These are phyloP conservation scores for Penicillium hordei DNA, from an alignment of 2,329 filamentous ascomycete genomes.

Conservation along the genomic window DNA sequence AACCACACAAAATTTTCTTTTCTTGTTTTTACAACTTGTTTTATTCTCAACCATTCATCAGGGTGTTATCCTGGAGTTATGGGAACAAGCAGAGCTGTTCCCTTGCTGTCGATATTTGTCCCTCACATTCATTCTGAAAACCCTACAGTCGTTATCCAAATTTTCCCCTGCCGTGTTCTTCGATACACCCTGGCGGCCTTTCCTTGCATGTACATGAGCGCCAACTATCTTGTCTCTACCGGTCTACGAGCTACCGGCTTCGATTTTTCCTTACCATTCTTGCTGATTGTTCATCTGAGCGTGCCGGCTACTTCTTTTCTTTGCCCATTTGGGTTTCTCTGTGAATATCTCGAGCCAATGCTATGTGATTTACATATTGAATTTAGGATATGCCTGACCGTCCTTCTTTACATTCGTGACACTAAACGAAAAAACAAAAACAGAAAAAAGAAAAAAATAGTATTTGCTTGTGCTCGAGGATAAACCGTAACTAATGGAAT, in stretches of 20 bases:
- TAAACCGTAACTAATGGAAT: neutral
- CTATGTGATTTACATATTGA: constrained; percentile 1
- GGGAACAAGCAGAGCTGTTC: constrained; percentile 2
- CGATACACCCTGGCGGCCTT: constrained; percentile 7
- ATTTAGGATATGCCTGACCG: neutral
- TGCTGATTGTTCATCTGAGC: constrained; percentile 10
- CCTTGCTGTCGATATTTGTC: neutral
- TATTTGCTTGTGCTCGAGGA: neutral
- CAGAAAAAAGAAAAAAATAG: too few species aligned
- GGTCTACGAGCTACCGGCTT: constrained; percentile 1
- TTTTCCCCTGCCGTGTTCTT: neutral
- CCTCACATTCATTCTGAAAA: neutral
- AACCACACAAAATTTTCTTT: constrained; percentile 2
- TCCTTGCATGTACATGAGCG: constrained; percentile 25
- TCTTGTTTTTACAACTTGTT: neutral
- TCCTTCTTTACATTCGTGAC: neutral
- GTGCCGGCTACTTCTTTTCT: neutral
- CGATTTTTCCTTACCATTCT: constrained; percentile 10
- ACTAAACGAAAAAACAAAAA: too few species aligned
- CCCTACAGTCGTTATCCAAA: neutral
- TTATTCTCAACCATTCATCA: neutral
- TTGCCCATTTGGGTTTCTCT: neutral
- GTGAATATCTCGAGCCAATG: constrained; percentile 2
- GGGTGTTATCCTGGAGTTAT: neutral
- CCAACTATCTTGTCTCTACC: constrained; percentile 20